Evolutionary conservation across 345 rosid genomes (phyloP), one percentile per base, ranked within the genome.

Genomic region (Citrus sp.): DNA sequence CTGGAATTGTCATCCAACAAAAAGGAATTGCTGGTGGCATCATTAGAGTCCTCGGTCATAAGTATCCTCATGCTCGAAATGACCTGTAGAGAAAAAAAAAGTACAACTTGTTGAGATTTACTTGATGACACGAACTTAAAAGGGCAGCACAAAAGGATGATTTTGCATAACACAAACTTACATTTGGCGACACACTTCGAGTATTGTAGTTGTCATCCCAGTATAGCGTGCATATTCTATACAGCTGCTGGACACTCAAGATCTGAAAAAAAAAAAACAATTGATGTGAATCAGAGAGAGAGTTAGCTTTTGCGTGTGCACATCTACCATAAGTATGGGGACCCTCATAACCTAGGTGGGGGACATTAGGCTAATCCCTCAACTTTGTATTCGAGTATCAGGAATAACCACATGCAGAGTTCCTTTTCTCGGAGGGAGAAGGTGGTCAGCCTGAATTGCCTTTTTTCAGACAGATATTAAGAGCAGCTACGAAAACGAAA

Each of bases 191-290:
- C 16, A 97, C 99, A 72, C 98, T 97, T 83, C 94, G 83, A 74
- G 99, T 97, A 78, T 94, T 97, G 78, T 97, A 94, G 86, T 94
- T 94, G 82, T 96, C 99, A 73, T 97, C 99, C 98, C 98, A 94
- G 80, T 97, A 94, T 35, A 97, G 84, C 55, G 99, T 91, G 75
- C 98, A 94, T 82, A 94, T 94, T 88, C 99, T 91, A 80, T 97
- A 97, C 63, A 97, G 89, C 78, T 93, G 99, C 82, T 97, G 99
- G 40, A 97, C 98, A 78, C 99, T 94, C 54, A 97, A 89, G 85
- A 94, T 89, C 99, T 93, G 87, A 79, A 77, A 61, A 14, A 16
- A 77, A 61, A 18, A 51, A 54, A 54, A 0, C 16, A 27, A 70
- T 64, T 70, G 30, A 67, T 75, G 71, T 80, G 60, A 24, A 72